phyloP scores from a whole-genome alignment of 345 rosid genomes.

The Physaria fendleri region DNA sequence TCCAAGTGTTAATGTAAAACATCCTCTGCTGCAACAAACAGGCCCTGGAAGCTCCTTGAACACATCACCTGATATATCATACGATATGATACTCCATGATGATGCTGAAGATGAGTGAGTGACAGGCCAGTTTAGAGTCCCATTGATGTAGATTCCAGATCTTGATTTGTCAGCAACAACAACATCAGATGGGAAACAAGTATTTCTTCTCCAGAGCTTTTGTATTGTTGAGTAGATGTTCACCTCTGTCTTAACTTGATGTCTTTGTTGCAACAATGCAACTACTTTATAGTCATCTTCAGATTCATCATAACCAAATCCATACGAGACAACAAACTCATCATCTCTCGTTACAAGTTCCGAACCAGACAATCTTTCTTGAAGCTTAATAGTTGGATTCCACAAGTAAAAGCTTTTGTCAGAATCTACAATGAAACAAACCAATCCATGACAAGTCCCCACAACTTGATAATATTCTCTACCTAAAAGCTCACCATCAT shows the following conservation, averaged over 20 bases:
- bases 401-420: conserved; percentile 21
- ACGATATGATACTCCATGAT: conserved; percentile 21
- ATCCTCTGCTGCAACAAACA: conserved; percentile 17
- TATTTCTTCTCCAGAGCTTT: conserved; percentile 19
- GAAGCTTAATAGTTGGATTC: conserved; percentile 34
- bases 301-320: conserved; percentile 34
- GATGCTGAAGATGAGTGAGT: conserved; percentile 3
- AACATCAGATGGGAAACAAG: conserved; percentile 2
- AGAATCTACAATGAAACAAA: conserved; percentile 27
- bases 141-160: conserved; percentile 26
- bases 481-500: conserved; percentile 28
- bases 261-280: conserved; percentile 22
- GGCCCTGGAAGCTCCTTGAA: conserved; percentile 14
- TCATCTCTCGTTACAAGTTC: conserved; percentile 9
- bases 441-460: conserved; percentile 39
- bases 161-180: conserved; percentile 9
- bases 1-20: conserved; percentile 25
- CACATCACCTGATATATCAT: conserved; percentile 26
- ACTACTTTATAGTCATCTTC: conserved; percentile 27
- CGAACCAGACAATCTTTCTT: conserved; percentile 22
- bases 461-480: conserved; percentile 31
- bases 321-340: conserved; percentile 13
- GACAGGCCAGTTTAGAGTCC: conserved; percentile 30
- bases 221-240: conserved; percentile 25
- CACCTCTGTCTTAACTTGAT: not conserved